These are phyloP conservation scores for Saksenaea vasiformis DNA, from an alignment of 371 early-diverging fungal species.

Conservation along the genomic window DNA sequence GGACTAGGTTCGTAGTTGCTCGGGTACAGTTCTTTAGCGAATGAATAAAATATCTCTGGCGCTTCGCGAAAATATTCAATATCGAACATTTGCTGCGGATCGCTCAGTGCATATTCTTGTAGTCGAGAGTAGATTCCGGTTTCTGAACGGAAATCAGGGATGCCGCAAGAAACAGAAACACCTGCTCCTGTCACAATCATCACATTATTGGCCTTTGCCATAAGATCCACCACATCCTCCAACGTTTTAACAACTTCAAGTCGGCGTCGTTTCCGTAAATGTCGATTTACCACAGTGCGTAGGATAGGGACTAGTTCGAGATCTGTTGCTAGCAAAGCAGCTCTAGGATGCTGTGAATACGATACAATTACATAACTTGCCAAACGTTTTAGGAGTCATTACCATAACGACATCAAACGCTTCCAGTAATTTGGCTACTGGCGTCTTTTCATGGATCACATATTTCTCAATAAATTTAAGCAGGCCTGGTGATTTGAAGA, in stretches of 20 bases:
- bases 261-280: constrained; percentile 60
- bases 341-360: constrained; percentile 36
- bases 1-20: constrained; percentile 90
- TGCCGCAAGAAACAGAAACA: constrained; percentile 94
- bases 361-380: background rate
- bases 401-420: constrained; percentile 53
- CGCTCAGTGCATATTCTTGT: constrained; percentile 73
- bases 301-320: constrained; percentile 57
- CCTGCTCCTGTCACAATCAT: constrained; percentile 95
- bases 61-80: constrained; percentile 81
- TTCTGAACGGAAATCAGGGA: constrained; percentile 97
- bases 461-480: constrained; percentile 62
- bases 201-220: constrained; percentile 71
- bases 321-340: constrained; percentile 34
- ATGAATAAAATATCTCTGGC: constrained; percentile 93
- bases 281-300: constrained; percentile 48
- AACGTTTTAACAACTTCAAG: constrained; percentile 65
- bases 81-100: constrained; percentile 93
- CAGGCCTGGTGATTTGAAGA: constrained; percentile 16
- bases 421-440: constrained; percentile 57
- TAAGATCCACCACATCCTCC: constrained; percentile 71
- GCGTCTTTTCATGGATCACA: constrained; percentile 38
- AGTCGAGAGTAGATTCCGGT: constrained; percentile 94
- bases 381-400: constrained; percentile 7
- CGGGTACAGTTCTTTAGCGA: constrained; percentile 90